Base-by-base conservation (phyloP, 2,329 filamentous ascomycete species). In the Ophiostoma himal-ulmi region DNA sequence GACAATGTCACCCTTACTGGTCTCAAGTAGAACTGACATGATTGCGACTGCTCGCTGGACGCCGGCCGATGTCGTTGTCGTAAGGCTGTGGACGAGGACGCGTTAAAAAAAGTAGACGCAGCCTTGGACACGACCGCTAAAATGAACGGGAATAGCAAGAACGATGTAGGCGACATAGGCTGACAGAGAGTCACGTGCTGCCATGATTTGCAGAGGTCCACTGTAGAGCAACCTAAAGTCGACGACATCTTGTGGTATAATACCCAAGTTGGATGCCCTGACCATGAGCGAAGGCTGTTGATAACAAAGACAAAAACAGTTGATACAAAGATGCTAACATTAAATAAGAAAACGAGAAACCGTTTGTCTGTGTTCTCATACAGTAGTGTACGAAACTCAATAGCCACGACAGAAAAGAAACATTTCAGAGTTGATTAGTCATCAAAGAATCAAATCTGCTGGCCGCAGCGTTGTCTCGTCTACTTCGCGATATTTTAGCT, bases 21-120 rank as follows among this genome's bases (percentile, higher is more conserved):
- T 97, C 82, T 99, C 94, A 68, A 99, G 85, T 39, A 98, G 86
- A 70, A 97, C 94, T 73, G 93, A 97, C 94, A 98, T 98, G 68
- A 54, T 74, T 34, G 8, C 13, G 30, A 30, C 13, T 37, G 68
- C 13, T 39, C 44, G 62, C 54, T 30, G 54, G 26, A 11, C 13
- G 22, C 22, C 41, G 44, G 41, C 8, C 5, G 36, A 34, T 37
- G 44, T 52, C 26, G 67, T 39, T 13, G 36, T n/a, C 34, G 20
- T 13, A 37, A 69, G 54, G 34, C 52, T 57, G 68, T 36, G 26
- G 8, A 57, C 26, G 48, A 8, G 20, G n/a, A 57, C 52, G 20
- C 22, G 22, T 57, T 26, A 57, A 26, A 57, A 54, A 26, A 57
- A 14, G 52, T 22, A 57, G 22, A 26, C 52, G 52, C 52, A 57